Evolutionary conservation across 805 yeast species (phyloP), one percentile per base, ranked within the genome.

Genomic region (Ascoidea rubescens): DNA sequence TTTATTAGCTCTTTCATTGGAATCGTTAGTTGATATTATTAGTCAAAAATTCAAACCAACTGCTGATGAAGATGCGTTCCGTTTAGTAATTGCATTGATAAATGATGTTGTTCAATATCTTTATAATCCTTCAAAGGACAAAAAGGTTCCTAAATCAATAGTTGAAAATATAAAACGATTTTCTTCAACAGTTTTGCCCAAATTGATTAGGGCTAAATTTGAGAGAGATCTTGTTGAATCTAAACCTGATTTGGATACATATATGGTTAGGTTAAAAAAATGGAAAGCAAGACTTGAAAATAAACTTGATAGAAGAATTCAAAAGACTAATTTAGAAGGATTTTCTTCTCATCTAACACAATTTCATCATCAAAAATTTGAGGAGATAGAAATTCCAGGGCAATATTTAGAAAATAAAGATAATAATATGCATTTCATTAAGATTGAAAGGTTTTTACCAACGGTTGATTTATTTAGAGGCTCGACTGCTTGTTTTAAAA

Each of bases 341-440:
- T 73, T 93, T 56, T 89, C 97, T 61, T 96, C 98, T 14, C 98
- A 91, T 60, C 73, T 93, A 65, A 84, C 95, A 64, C 96, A 90
- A 64, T 93, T 95, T 79, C 99, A 93, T 67, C 96, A 93, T 65
- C 98, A 93, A 65, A 91, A 89, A 67, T 93, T 93, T 63, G 99
- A 93, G 65, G 99, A 93, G 50, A 87, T 93, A 54, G 99, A 93
- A 65, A 82, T 93, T 54, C 99, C 99, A 0, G 99, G 99, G 1
- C 99, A 93, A 64, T 93, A 93, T 62, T 70, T 90, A 62, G 72
- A 88, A 69, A 86, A 87, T 64, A 85, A 83, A 64, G 98, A 91
- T 60, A 88, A 77, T 65, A 91, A 87, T 63, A 67, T 78, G n/a
- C 96, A 91, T 65, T 95, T 93, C 64, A 77, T 88, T 50, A 93